Evolutionary conservation across 768 basidiomycete genomes (phyloP).

Genomic region (Amanita pseudoporphyria): DNA sequence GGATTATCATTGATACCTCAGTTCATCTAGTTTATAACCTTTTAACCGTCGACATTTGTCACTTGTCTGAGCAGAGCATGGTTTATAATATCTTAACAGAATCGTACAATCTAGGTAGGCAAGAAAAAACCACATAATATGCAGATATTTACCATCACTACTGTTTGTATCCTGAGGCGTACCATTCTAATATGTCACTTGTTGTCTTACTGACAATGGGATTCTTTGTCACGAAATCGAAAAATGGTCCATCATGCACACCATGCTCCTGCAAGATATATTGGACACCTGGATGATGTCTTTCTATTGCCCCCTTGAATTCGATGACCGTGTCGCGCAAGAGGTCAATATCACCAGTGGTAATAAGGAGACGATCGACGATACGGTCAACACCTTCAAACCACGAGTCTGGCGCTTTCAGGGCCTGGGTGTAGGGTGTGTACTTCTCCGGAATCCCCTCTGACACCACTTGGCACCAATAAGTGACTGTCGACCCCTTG

Average conservation of each 20-base stretch:
- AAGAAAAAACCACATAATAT: neutral
- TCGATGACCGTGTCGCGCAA: slow-evolving; percentile 21
- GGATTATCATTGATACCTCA: slow-evolving; percentile 1
- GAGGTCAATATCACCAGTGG: slow-evolving; percentile 23
- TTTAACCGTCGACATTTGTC: neutral
- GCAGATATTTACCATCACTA: neutral
- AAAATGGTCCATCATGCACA: slow-evolving; percentile 23
- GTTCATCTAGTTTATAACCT: slow-evolving; percentile 4
- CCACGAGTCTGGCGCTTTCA: slow-evolving; percentile 21
- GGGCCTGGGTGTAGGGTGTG: slow-evolving; percentile 21
- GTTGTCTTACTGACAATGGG: slow-evolving; percentile 15
- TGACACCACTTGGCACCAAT: slow-evolving; percentile 12
- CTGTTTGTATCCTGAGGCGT: slow-evolving; percentile 6
- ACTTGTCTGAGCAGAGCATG: neutral
- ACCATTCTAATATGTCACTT: slow-evolving; percentile 14
- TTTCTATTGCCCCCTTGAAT: slow-evolving; percentile 14
- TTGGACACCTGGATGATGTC: slow-evolving; percentile 12
- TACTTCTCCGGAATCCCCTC: slow-evolving; percentile 18
- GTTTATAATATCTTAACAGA: neutral
- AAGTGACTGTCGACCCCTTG: slow-evolving; percentile 6
- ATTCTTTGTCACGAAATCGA: slow-evolving; percentile 17
- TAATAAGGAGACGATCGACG: slow-evolving; percentile 23
- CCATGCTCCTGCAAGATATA: slow-evolving; percentile 22
- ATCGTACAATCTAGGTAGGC: neutral
- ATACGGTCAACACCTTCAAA: slow-evolving; percentile 18